Evolutionary conservation across 345 rosid genomes (phyloP).

Genomic region (Sisymbrium altissimum): DNA sequence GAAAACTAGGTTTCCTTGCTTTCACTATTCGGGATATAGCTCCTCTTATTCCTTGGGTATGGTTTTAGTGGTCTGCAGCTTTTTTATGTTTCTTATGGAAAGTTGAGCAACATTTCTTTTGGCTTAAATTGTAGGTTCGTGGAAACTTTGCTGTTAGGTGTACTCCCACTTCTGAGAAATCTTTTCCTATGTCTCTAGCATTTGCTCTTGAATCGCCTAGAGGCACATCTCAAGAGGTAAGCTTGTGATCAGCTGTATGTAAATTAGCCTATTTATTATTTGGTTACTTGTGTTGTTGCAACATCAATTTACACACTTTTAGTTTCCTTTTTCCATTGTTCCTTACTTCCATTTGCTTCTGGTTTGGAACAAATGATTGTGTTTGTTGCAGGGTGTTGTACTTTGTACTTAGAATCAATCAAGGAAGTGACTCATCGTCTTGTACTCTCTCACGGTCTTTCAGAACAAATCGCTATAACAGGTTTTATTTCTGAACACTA

Average conservation of each 20-base stretch:
- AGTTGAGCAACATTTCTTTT: constrained; percentile 13
- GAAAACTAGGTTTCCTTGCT: no score
- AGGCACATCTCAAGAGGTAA: constrained; percentile 91
- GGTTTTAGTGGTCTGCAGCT: constrained; percentile 29
- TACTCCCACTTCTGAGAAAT: constrained; percentile 39
- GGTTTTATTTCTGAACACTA: no score
- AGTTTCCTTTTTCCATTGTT: no score
- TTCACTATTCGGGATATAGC: constrained; percentile 47
- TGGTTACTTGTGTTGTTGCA: background rate
- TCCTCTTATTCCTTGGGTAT: constrained; percentile 76
- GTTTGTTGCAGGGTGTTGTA: no score
- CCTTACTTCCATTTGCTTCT: no score
- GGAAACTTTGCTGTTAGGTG: constrained; percentile 58
- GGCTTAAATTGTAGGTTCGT: constrained; percentile 58
- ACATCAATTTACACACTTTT: no score
- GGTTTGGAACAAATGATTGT: no score
- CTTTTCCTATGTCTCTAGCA: constrained; percentile 63
- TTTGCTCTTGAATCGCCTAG: constrained; percentile 67
- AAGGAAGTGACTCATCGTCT: no score
- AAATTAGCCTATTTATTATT: background rate
- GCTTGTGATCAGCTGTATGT: constrained; percentile 21
- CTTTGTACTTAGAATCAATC: no score
- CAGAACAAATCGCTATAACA: no score
- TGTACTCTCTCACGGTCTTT: no score
- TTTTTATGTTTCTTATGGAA: constrained; percentile 19